Evolutionary conservation across 345 rosid genomes (phyloP), one percentile per base, ranked within the genome.

Genomic region (Melaleuca alternifolia): DNA sequence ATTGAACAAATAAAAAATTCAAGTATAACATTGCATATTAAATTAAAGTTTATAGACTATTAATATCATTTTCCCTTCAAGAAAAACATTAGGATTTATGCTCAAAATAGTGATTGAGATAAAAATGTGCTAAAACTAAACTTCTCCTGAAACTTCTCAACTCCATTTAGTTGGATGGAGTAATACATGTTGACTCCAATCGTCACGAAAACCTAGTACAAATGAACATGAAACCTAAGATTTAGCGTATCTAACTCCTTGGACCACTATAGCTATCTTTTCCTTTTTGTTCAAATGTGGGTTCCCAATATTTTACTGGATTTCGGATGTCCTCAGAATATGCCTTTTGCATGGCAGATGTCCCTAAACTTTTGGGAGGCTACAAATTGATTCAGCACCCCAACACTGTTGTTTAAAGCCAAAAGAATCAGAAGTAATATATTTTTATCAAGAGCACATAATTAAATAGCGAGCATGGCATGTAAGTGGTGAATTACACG

Each of bases 401-500:
- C 44, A 41, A 71, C 11, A 54, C 84, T 41, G 62, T 54, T 53
- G 37, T 75, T 28, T 56, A 11, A 85, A 65, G 52, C 84, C 30
- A 51, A 50, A 50, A 50, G 16, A 12, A 71, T 6, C 30, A 50
- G 84, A 50, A 51, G 33, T 21, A 24, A 24, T 13, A 41, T 41
- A 7, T 41, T 26, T 33, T 7, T 65, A 33, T 16, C 6, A 33
- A 65, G 2, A 46, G 51, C 10, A 26, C 16, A 82, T 20, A 46
- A n/a, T 18, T 54, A 26, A 46, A 41, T 48, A 75, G 65, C 14
- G 18, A 57, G 82, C 50, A 76, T 71, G 83, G 89, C 53, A 53
- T 41, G 85, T 84, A 14, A 44, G 10, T 4, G 85, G 84, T 59
- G 88, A 50, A 89, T 91, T 89, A 85, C 90, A 30, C 86, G 91